Base-by-base conservation (phyloP, 2,329 filamentous ascomycete genomes). In the Furcasterigmium furcatum region DNA sequence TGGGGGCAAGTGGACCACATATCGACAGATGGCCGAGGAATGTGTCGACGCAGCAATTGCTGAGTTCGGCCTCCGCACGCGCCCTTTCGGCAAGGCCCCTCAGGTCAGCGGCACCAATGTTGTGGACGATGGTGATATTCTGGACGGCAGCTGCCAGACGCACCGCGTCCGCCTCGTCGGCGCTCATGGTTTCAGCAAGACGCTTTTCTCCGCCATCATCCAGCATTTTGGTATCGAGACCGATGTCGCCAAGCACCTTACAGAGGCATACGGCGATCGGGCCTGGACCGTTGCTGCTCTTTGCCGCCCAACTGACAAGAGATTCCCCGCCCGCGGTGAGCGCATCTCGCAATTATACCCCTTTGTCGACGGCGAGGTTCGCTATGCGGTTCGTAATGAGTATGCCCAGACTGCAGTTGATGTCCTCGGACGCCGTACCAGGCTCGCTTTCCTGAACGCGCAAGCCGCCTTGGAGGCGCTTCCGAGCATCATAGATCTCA, bases 201-300 rank as follows among this genome's bases (percentile, higher is more conserved):
- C 91, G 2, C 82, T 96, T 20, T 96, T 96, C 72, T 96, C 96
- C 74, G 91, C 92, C 66, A 74, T 96, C 29, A 94, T 96, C 61
- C 91, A 96, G 66, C 88, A 95, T 70, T 96, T 89, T 61, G 90
- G 90, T 52, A 71, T 96, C 46, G 91, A 96, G 67, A 95, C 89
- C 16, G 90, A 95, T 57, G 88, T 96, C 18, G 91, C 91, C 38
- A 88, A 90, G 70, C 91, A 96, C 67, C 77, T 96, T 27, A 87
- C 86, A 13, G 81, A 87, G 60, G 88, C 88, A 46, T 97, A 96
- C 62, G 91, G 92, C 54, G 91, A 96, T 67, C 83, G 91, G 47
- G 90, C 91, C 18, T 96, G 91, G 91, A 86, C 87, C 14, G 90
- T 96, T 19, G 91, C 88, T 9, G 81, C 88, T 2, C 75, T 96